A percentile compares a stretch with the other conserved stretches of the same genome.
Conservation (phyloP, 169 alveolate genomes). For the Neospora caninum region DNA sequence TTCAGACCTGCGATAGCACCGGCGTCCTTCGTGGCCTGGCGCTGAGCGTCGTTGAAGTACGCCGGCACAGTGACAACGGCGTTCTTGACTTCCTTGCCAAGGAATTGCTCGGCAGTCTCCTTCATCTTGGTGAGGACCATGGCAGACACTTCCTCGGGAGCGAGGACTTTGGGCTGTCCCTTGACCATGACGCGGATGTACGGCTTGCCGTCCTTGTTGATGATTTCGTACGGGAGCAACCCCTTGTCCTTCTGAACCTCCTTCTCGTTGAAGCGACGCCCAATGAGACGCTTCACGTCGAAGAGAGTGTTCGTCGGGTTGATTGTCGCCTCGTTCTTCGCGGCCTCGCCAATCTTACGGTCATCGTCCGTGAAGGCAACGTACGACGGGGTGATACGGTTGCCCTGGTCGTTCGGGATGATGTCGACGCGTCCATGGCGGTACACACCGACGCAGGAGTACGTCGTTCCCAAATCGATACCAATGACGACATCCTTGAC, state of each 20-base stretch:
- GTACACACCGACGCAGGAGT: slow-evolving; percentile 98
- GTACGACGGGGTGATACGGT: slow-evolving; percentile 98
- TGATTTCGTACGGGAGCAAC: slow-evolving; percentile 94
- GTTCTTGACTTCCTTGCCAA: slow-evolving; percentile 93
- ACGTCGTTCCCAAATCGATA: slow-evolving; percentile 98
- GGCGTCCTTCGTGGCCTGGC: slow-evolving; percentile 99
- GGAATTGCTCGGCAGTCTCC: slow-evolving; percentile 96
- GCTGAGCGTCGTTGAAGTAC: slow-evolving; percentile 99
- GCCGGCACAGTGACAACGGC: slow-evolving; percentile 88
- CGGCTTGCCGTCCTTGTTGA: slow-evolving; percentile 94
- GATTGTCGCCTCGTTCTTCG: slow-evolving; percentile 97
- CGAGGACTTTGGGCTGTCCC: slow-evolving; percentile 91
- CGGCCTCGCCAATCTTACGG: slow-evolving; percentile 97
- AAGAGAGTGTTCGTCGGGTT: slow-evolving; percentile 97
- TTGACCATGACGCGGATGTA: slow-evolving; percentile 91
- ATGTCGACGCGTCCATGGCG: slow-evolving; percentile 97
- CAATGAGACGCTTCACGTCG: slow-evolving; percentile 98
- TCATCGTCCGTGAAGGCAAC: slow-evolving; percentile 97
- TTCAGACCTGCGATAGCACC: slow-evolving; percentile 98
- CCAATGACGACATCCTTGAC: slow-evolving; percentile 96
- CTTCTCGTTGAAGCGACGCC: slow-evolving; percentile 95
- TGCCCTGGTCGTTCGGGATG: slow-evolving; percentile 94
- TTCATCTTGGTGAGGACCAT: slow-evolving; percentile 97
- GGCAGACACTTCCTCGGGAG: slow-evolving; percentile 99
- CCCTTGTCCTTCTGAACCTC: slow-evolving; percentile 96